These are phyloP conservation scores for Pichia sp. DNA, from an alignment of 1,139 yeast genomes.

Conservation along the genomic window DNA sequence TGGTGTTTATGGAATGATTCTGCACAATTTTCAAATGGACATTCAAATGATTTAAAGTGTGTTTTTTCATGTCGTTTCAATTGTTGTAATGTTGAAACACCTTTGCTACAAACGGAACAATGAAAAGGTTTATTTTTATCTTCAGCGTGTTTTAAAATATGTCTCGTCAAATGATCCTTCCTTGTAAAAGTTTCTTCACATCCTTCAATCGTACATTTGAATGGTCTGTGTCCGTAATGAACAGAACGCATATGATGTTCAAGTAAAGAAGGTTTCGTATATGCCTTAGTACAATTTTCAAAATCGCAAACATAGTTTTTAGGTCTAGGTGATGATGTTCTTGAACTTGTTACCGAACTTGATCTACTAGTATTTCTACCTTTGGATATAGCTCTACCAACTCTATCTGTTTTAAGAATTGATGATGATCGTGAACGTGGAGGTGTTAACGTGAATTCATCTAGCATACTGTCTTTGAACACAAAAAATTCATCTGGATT, in stretches of 20 bases:
- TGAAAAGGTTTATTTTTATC: constrained; percentile 61
- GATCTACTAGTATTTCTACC: constrained; percentile 38
- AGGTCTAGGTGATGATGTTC: constrained; percentile 21
- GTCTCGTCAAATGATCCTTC: constrained; percentile 74
- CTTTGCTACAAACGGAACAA: constrained; percentile 76
- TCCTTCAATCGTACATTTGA: constrained; percentile 43
- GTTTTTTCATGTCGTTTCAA: constrained; percentile 67
- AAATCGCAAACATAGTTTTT: constrained; percentile 57
- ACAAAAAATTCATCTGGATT: background rate
- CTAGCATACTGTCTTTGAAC: background rate
- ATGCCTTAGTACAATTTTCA: constrained; percentile 66
- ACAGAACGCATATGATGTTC: constrained; percentile 67
- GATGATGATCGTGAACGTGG: constrained; percentile 9
- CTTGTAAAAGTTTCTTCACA: constrained; percentile 68
- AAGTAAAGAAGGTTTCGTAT: constrained; percentile 72
- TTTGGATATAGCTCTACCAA: constrained; percentile 10
- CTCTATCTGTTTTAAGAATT: background rate
- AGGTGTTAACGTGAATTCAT: background rate
- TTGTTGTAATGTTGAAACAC: constrained; percentile 78
- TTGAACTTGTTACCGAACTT: constrained; percentile 4
- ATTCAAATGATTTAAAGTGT: constrained; percentile 64
- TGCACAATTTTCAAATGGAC: constrained; percentile 55
- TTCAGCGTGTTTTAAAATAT: constrained; percentile 52
- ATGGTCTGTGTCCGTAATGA: constrained; percentile 79
- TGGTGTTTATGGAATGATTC: constrained; percentile 74